phyloP scores from a whole-genome alignment of 2,329 filamentous ascomycete species.

The Arthrobotrys entomopaga region DNA sequence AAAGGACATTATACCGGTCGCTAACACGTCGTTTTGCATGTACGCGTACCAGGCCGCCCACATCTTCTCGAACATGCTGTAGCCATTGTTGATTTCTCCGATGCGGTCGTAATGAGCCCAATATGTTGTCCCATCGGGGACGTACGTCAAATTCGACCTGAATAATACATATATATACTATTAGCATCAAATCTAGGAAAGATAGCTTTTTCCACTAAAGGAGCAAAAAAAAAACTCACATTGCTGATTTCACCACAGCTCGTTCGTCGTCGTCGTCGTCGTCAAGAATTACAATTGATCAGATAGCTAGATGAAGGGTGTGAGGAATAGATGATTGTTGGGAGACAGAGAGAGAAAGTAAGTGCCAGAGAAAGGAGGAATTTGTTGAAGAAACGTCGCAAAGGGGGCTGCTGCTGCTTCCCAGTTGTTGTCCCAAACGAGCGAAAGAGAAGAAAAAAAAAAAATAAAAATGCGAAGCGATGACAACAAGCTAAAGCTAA shows the following conservation, averaged over 20 bases:
- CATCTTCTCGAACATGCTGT: slow-evolving; percentile 85
- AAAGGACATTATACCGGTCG: slow-evolving; percentile 96
- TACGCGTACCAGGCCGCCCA: slow-evolving; percentile 94
- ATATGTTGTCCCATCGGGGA: slow-evolving; percentile 66
- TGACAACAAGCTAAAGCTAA: neutral
- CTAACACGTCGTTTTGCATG: slow-evolving; percentile 97
- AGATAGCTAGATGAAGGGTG: neutral
- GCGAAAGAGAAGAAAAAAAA: slow-evolving; percentile 7
- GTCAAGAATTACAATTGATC: no score
- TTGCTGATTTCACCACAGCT: neutral
- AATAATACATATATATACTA: neutral
- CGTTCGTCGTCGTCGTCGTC: no score
- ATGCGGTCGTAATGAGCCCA: slow-evolving; percentile 74
- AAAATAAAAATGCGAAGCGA: slow-evolving; percentile 24
- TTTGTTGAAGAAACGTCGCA: neutral
- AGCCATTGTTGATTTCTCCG: slow-evolving; percentile 79
- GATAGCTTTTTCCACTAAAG: no score
- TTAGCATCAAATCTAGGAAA: neutral
- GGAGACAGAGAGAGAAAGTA: neutral
- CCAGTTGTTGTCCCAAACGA: no score
- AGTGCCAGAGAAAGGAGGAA: neutral
- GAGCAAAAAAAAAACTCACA: neutral
- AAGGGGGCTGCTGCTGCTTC: neutral
- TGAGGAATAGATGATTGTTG: neutral
- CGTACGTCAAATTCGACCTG: slow-evolving; percentile 63